These are phyloP conservation scores for Cladorrhinum sp. DNA, from an alignment of 2,329 filamentous ascomycete species.

Conservation along the genomic window DNA sequence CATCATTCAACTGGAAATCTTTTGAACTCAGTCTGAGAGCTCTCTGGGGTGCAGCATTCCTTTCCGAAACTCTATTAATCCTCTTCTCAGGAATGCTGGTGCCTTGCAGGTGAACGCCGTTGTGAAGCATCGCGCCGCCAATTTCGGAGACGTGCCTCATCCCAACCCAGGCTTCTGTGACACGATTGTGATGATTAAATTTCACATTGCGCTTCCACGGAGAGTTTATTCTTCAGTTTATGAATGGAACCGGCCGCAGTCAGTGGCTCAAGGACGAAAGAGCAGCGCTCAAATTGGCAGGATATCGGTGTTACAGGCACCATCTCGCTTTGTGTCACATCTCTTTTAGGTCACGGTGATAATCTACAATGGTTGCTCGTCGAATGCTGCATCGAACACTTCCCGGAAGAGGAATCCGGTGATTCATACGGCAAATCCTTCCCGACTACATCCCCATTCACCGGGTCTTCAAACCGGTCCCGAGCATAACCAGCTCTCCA, in stretches of 20 bases:
- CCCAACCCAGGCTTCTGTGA: not conserved
- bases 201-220: not conserved
- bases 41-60: not conserved
- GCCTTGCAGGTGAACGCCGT: not conserved
- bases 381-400: not conserved
- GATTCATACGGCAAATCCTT: not conserved
- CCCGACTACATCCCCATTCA: not conserved
- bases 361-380: not conserved
- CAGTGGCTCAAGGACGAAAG: too few species aligned
- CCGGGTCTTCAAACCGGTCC: not conserved
- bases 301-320: not conserved
- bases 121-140: not conserved
- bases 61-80: not conserved
- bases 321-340: too few species aligned
- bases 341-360: too few species aligned
- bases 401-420: not conserved
- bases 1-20: not conserved
- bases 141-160: not conserved
- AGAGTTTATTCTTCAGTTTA: not conserved
- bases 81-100: not conserved
- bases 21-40: not conserved
- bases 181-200: not conserved
- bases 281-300: not conserved
- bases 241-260: not conserved
- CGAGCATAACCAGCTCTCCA: not conserved